A percentile compares a stretch with the other conserved stretches of the same genome.
phyloP scores from a whole-genome alignment of 2,329 filamentous ascomycete genomes.

The Pseudonectria foliicola region DNA sequence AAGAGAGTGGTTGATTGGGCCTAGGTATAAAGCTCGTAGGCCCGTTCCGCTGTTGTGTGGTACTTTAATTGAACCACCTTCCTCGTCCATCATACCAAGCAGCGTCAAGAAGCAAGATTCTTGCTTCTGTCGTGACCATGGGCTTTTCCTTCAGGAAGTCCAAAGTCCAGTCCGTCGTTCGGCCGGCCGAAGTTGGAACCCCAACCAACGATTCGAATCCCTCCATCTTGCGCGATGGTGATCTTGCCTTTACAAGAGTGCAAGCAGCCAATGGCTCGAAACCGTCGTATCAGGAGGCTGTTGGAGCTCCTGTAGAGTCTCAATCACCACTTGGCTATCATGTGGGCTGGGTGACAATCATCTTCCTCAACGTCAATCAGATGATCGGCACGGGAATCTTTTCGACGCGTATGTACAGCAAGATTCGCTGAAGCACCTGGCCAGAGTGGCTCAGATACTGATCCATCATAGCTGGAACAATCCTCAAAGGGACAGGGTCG shows the following conservation, averaged over 20 bases:
- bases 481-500: constrained; percentile 54
- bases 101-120: too few species aligned
- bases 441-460: neutral
- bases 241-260: constrained; percentile 34
- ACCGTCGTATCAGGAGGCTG: constrained; percentile 51
- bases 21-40: too few species aligned
- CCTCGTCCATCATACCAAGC: too few species aligned
- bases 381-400: constrained; percentile 61
- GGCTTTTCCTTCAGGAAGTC: too few species aligned
- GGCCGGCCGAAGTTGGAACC: too few species aligned
- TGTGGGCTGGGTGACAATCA: constrained; percentile 47
- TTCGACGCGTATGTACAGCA: constrained; percentile 54
- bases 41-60: too few species aligned
- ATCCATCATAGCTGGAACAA: constrained; percentile 40
- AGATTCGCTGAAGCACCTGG: too few species aligned
- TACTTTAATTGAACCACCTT: too few species aligned
- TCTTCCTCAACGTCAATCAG: constrained; percentile 54
- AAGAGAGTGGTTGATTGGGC: too few species aligned
- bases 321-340: constrained; percentile 53
- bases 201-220: constrained; percentile 23
- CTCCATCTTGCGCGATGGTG: constrained; percentile 29
- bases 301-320: constrained; percentile 53
- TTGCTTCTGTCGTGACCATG: neutral
- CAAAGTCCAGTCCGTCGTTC: neutral
- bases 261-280: constrained; percentile 41